These are phyloP conservation scores for Astrothelium subdiscretum DNA, from an alignment of 495 filamentous ascomycete genomes.

Conservation along the genomic window DNA sequence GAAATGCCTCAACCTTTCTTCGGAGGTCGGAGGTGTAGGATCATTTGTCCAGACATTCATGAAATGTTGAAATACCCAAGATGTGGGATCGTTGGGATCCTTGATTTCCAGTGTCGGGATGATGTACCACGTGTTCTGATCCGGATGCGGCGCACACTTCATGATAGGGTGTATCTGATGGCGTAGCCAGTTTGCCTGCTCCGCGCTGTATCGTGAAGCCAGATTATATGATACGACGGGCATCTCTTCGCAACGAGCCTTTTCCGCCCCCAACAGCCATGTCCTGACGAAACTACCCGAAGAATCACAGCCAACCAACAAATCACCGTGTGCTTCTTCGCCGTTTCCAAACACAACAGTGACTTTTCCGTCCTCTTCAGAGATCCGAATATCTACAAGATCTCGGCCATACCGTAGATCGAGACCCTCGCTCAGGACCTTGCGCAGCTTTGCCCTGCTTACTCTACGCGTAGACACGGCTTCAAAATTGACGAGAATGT, in stretches of 20 bases:
- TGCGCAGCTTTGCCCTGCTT: slow-evolving; percentile 27
- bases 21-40: not conserved
- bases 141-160: not conserved
- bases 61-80: not conserved
- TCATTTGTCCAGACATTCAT: not conserved
- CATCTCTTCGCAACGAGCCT: not conserved
- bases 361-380: not conserved
- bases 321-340: not conserved
- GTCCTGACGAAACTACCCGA: not conserved
- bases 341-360: not conserved
- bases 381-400: not conserved
- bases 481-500: slow-evolving; percentile 25
- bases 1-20: not conserved
- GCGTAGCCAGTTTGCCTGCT: not conserved
- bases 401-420: slow-evolving; percentile 27
- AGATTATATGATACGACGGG: not conserved
- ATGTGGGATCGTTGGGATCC: not conserved
- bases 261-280: not conserved
- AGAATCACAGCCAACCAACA: not conserved
- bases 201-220: not conserved
- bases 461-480: slow-evolving; percentile 32
- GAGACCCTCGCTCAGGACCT: slow-evolving; percentile 26
- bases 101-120: not conserved
- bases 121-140: not conserved
- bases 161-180: not conserved